Percentiles rank a stretch among this genome's conserved stretches.
phyloP scores from a whole-genome alignment of 1,284 basidiomycete genomes.

The Inonotus obliquus region DNA sequence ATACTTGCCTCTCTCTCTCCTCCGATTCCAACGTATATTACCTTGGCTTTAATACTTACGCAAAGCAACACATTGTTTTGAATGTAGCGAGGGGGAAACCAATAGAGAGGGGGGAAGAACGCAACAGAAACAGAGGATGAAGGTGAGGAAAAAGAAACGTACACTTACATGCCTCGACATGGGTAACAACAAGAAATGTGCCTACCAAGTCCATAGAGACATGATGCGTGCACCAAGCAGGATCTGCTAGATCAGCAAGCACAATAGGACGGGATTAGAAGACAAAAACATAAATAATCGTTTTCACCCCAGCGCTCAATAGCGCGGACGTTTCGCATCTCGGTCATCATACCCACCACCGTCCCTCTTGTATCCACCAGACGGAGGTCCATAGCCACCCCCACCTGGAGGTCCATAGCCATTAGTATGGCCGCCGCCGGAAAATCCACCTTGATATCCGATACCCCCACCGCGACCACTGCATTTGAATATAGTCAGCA shows the following conservation, averaged over 20 bases:
- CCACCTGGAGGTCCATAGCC: constrained; percentile 42
- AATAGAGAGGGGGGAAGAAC: neutral
- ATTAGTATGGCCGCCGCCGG: neutral
- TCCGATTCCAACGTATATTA: constrained; percentile 1
- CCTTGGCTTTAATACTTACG: constrained; percentile 17
- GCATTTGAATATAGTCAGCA: constrained; percentile 24
- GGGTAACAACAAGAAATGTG: constrained; percentile 13
- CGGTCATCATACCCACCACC: constrained; percentile 76
- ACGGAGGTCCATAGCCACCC: constrained; percentile 30
- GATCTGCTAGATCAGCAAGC: constrained; percentile 13
- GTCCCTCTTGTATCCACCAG: constrained; percentile 56
- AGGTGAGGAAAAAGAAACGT: constrained; percentile 4
- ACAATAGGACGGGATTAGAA: neutral
- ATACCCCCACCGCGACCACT: constrained; percentile 70
- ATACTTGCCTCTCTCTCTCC: constrained; percentile 10
- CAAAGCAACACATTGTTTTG: constrained; percentile 1
- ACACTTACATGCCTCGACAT: constrained; percentile 18
- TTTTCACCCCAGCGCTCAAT: constrained; percentile 33
- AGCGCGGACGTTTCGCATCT: constrained; percentile 75
- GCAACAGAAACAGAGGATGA: neutral
- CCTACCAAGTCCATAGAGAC: constrained; percentile 15
- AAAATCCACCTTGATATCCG: constrained; percentile 52
- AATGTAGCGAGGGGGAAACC: neutral
- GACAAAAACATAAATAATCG: neutral
- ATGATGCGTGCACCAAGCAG: constrained; percentile 9